These are phyloP conservation scores for Calophaca sinica DNA, from an alignment of 306 rosid species.

Conservation along the genomic window DNA sequence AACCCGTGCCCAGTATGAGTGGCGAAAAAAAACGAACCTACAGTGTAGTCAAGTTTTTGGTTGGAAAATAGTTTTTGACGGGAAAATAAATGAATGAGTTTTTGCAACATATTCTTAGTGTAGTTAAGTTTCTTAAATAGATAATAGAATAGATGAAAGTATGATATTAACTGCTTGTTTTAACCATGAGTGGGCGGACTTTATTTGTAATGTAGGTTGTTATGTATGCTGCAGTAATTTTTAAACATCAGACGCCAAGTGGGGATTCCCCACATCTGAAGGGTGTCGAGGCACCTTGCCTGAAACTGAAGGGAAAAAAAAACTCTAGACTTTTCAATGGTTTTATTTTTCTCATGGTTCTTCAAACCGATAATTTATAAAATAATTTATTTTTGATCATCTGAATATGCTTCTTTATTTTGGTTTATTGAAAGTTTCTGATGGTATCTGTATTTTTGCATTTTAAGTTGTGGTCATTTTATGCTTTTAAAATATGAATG, in stretches of 20 bases:
- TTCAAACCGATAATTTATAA: conserved; percentile 6
- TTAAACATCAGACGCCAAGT: neutral
- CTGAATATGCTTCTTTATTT: neutral
- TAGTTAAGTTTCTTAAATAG: too few relatives aligned
- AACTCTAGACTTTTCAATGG: neutral
- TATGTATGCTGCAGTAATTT: neutral
- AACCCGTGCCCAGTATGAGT: too few relatives aligned
- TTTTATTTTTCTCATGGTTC: neutral
- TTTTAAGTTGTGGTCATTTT: neutral
- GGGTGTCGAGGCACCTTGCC: conserved; percentile 1
- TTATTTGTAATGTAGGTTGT: neutral
- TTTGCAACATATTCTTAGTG: too few relatives aligned
- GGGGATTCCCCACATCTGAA: conserved; percentile 2
- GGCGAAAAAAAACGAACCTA: too few relatives aligned
- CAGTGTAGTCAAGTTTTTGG: too few relatives aligned
- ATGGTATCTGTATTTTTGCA: conserved; percentile 6
- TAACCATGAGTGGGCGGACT: neutral
- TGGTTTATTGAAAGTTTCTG: neutral
- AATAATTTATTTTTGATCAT: neutral
- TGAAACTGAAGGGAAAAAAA: neutral
- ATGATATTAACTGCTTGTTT: conserved; percentile 9
- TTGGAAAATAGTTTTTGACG: too few relatives aligned
- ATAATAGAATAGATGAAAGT: neutral
- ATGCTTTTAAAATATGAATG: conserved; percentile 15
- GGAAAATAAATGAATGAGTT: too few relatives aligned